These are phyloP conservation scores for Steccherinum ochraceum DNA, from an alignment of 768 basidiomycete genomes.

Conservation along the genomic window DNA sequence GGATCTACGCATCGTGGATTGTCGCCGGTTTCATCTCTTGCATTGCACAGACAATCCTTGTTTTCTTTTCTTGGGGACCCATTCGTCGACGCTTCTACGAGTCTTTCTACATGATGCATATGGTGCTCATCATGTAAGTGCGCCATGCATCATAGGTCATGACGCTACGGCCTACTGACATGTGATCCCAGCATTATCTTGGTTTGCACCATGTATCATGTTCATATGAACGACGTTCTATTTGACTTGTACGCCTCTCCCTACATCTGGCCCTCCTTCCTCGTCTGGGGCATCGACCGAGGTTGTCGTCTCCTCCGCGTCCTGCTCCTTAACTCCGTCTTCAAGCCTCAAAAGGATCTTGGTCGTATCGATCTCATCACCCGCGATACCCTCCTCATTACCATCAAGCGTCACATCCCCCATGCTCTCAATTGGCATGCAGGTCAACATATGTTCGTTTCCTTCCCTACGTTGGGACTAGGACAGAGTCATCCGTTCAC, in stretches of 20 bases:
- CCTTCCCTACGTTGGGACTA: conserved; percentile 38
- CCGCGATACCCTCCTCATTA: conserved; percentile 38
- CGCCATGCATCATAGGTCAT: no score
- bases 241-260: background rate
- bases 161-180: no score
- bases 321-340: conserved; percentile 31
- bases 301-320: conserved; percentile 32
- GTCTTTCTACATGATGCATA: conserved; percentile 25
- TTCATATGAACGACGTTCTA: background rate
- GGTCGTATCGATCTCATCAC: conserved; percentile 36
- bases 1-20: background rate
- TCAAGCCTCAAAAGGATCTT: conserved; percentile 24
- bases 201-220: background rate
- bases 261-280: conserved; percentile 41
- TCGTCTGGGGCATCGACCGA: conserved; percentile 44
- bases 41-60: conserved; percentile 29
- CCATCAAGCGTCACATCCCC: conserved; percentile 30
- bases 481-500: conserved; percentile 46
- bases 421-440: conserved; percentile 34
- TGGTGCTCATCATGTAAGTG: conserved; percentile 22
- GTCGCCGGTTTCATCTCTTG: conserved; percentile 14
- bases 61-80: conserved; percentile 32
- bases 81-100: conserved; percentile 36
- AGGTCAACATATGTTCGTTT: conserved; percentile 44
- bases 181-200: background rate